These are phyloP conservation scores for Puccinia triticina DNA, from an alignment of 1,284 basidiomycete species.

Conservation along the genomic window DNA sequence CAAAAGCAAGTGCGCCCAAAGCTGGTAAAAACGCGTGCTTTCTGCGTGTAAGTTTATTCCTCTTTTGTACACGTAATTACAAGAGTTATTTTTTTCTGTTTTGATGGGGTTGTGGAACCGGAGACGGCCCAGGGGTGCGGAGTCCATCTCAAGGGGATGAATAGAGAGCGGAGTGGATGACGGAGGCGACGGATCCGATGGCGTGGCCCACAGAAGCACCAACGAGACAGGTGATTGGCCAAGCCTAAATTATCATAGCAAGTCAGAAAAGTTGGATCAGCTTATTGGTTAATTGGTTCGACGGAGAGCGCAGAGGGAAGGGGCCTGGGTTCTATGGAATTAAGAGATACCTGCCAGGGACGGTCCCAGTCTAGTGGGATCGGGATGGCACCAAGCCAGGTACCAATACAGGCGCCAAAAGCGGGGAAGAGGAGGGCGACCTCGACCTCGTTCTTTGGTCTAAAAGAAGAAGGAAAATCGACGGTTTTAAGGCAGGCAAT, in stretches of 20 bases:
- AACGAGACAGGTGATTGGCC: conserved; percentile 55
- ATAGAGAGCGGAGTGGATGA: conserved; percentile 26
- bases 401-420: conserved; percentile 72
- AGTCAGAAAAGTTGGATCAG: neutral
- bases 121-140: too few relatives aligned
- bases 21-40: too few relatives aligned
- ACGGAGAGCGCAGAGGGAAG: neutral
- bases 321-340: too few relatives aligned
- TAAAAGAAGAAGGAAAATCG: conserved; percentile 57
- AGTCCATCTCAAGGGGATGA: neutral
- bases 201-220: conserved; percentile 54
- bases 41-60: too few relatives aligned
- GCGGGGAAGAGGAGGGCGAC: conserved; percentile 77
- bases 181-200: conserved; percentile 50
- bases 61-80: too few relatives aligned
- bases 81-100: too few relatives aligned
- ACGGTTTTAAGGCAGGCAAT: too few relatives aligned
- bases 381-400: conserved; percentile 77
- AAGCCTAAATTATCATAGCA: conserved; percentile 49
- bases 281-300: neutral
- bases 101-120: too few relatives aligned
- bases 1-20: too few relatives aligned
- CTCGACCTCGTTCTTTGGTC: conserved; percentile 71
- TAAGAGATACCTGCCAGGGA: conserved; percentile 81
- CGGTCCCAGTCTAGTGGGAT: conserved; percentile 92